Evolutionary conservation across 2,329 filamentous ascomycete genomes (phyloP).

Genomic region (Colletotrichum kahawae): DNA sequence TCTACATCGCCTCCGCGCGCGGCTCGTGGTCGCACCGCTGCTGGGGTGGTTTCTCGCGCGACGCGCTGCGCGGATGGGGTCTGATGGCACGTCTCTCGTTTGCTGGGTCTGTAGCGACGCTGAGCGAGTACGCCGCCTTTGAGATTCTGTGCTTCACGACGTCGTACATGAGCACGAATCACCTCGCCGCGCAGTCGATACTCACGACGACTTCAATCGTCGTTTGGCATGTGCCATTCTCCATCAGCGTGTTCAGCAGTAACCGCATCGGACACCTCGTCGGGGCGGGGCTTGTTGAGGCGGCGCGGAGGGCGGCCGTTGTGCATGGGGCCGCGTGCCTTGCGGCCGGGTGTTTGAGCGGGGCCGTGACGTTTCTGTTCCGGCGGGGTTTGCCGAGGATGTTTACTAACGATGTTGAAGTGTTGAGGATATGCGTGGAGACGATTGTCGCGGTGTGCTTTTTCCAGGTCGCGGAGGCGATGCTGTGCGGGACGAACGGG

Average conservation of each 20-base stretch:
- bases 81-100: conserved; percentile 41
- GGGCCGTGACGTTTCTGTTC: background rate
- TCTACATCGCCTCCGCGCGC: conserved; percentile 48
- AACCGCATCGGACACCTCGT: conserved; percentile 48
- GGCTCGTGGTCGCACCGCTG: conserved; percentile 45
- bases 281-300: conserved; percentile 36
- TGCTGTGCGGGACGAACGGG: background rate
- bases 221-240: conserved; percentile 49
- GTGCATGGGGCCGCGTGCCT: background rate
- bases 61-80: conserved; percentile 42
- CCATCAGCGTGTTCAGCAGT: conserved; percentile 43
- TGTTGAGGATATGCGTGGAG: background rate
- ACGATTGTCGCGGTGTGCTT: accelerated
- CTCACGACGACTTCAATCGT: conserved; percentile 44
- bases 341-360: background rate
- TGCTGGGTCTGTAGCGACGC: conserved; percentile 42
- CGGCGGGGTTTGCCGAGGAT: background rate
- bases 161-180: conserved; percentile 46
- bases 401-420: background rate
- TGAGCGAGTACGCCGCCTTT: conserved; percentile 48
- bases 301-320: background rate
- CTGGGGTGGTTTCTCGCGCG: conserved; percentile 46
- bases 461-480: background rate
- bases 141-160: conserved; percentile 50
- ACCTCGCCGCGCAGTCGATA: conserved; percentile 47